A percentile compares a stretch with the other conserved stretches of the same genome.
These are phyloP conservation scores for Aureobasidium pullulans DNA, from an alignment of 2,329 filamentous ascomycete genomes.

Conservation along the genomic window DNA sequence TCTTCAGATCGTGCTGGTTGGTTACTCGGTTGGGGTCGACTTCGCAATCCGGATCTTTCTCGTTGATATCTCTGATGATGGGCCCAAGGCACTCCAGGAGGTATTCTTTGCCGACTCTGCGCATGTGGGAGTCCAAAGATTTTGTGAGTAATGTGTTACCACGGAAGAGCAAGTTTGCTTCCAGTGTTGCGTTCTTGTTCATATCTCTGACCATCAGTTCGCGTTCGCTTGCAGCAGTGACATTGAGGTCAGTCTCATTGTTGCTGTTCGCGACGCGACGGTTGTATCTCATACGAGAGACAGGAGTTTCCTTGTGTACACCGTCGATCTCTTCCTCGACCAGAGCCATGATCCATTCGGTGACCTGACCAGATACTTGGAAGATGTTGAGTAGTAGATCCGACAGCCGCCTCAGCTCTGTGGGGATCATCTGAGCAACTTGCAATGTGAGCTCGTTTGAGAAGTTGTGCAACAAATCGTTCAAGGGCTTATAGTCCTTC, in stretches of 20 bases:
- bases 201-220: constrained; percentile 69
- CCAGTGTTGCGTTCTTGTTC: constrained; percentile 70
- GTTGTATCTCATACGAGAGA: constrained; percentile 60
- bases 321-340: constrained; percentile 98
- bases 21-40: constrained; percentile 79
- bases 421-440: constrained; percentile 70
- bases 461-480: constrained; percentile 78
- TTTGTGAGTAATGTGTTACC: constrained; percentile 93
- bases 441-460: constrained; percentile 75
- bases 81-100: constrained; percentile 79
- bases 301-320: constrained; percentile 70
- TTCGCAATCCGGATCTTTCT: constrained; percentile 85
- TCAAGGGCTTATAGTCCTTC: constrained; percentile 75
- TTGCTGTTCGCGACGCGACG: constrained; percentile 65
- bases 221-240: constrained; percentile 46
- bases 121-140: constrained; percentile 91
- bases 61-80: constrained; percentile 82
- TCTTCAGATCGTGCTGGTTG: constrained; percentile 62
- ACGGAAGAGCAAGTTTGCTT: constrained; percentile 90
- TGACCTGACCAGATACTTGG: constrained; percentile 76
- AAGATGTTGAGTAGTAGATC: constrained; percentile 91
- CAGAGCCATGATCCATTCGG: constrained; percentile 85
- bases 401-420: constrained; percentile 69
- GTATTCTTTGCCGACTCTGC: constrained; percentile 85
- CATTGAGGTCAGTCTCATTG: constrained; percentile 36